phyloP scores from a whole-genome alignment of 2,329 filamentous ascomycete species.

The Xylaria sp. region DNA sequence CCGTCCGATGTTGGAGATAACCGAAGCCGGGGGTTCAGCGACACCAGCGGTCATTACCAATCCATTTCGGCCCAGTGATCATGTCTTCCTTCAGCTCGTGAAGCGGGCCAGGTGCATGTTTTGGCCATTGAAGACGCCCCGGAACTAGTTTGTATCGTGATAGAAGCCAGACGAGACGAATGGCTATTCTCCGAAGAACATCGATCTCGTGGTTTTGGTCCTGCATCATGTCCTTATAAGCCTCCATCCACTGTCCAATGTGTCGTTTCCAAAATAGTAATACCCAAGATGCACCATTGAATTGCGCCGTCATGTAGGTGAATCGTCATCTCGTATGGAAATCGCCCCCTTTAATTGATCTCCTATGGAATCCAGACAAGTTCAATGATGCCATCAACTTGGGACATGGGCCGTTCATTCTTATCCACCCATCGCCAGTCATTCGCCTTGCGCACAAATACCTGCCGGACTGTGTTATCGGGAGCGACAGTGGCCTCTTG shows the following conservation, averaged over 20 bases:
- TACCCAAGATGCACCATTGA: constrained; percentile 30
- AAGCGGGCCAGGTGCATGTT: background rate
- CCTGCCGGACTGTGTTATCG: constrained; percentile 58
- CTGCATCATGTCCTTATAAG: background rate
- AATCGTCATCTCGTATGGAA: constrained; percentile 28
- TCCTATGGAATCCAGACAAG: constrained; percentile 58
- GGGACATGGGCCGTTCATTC: constrained; percentile 55
- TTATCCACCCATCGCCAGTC: constrained; percentile 59
- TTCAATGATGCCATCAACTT: constrained; percentile 61
- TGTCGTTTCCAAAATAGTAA: constrained; percentile 28
- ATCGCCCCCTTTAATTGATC: constrained; percentile 5
- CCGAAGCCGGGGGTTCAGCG: background rate
- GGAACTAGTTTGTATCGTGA: background rate
- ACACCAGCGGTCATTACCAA: constrained; percentile 1
- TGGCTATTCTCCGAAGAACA: background rate
- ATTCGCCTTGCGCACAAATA: constrained; percentile 58
- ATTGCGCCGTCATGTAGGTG: constrained; percentile 31
- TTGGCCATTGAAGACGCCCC: background rate
- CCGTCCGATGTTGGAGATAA: background rate
- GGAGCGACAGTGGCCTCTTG: constrained; percentile 53
- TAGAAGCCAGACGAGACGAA: background rate
- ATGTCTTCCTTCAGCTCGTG: background rate
- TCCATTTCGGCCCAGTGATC: background rate
- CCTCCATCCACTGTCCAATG: constrained; percentile 11
- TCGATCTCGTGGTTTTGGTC: background rate